Evolutionary conservation across 2,329 filamentous ascomycete genomes (phyloP), one percentile per base, ranked within the genome.

Genomic region (Trichoderma sp.): DNA sequence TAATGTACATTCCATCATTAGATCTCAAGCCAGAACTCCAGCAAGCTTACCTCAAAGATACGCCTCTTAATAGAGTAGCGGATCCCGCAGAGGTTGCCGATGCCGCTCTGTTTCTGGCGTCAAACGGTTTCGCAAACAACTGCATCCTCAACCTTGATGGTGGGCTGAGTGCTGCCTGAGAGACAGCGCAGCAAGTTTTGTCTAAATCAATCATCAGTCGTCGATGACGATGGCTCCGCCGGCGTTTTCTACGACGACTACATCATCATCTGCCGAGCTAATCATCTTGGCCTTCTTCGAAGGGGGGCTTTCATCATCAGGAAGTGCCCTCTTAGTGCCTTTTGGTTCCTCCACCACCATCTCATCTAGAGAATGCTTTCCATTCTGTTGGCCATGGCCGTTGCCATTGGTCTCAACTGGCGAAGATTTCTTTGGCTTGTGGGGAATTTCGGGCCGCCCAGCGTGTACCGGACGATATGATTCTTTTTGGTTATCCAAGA

Each of bases 141-240:
- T 96, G 92, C 77, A 85, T 94, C 61, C 83, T 97, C 63, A 96
- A 94, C 77, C 83, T 97, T 32, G 94, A 97, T 79, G 94, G 94
- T 18, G 94, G 94, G 1, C 78, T 96, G 73, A 94, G 91, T 78
- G 91, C 91, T 61, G 79, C 79, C 74, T 91, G 77, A 84, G n/a
- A 68, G 32, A 69, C 43, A 32, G 65, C 69, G 49, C 65, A 66
- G 49, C 56, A 58, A 11, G 59, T 39, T 71, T 71, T 32, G 34
- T 61, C 21, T 24, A 6, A 18, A 18, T 32, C 43, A 34, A 66
- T 84, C 77, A 88, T 73, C 88, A 85, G 77, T 90, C 87, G 68
- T 89, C 86, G 75, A 93, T 92, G 70, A 91, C 75, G 73, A 92
- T 92, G 24, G 88, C 85, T 26, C 89, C 89, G 66, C 82, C 83